Evolutionary conservation across 23 red algal species (phyloP), one percentile per base, ranked within the genome.

Genomic region (Pyropia yezoensis): DNA sequence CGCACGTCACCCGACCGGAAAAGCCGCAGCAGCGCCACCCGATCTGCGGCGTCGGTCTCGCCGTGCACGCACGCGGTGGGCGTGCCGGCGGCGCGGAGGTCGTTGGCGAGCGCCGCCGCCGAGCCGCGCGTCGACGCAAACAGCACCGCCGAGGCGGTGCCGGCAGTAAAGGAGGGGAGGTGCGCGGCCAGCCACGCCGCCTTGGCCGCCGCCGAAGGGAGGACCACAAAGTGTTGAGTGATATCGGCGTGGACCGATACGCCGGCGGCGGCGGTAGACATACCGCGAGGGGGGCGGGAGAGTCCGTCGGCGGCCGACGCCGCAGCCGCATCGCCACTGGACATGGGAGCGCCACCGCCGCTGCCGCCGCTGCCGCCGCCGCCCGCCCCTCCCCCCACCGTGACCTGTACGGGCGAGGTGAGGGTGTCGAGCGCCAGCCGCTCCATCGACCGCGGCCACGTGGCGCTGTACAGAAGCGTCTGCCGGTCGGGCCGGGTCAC

Each of bases 401-500:
- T 52, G 20, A 52, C 22, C 25, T 57, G 50, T 16, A 63, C 73
- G 3, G 55, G 28, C 9, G 51, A 22, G 1, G 51, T 34, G 29
- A 94, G 63, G 28, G 61, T 50, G 49, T 56, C 54, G 49, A 39
- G 55, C 23, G 71, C 78, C 22, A 94, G 45, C 18, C 74, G 56
- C 50, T 76, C 45, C 28, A 94, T 73, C 12, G 63, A 22, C 21
- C 66, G 73, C 2, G 75, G 79, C 21, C 82, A 73, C 20, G 89
- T 94, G 3, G 89, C 89, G 11, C 70, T 77, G 50, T 83, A 84
- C 66, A 94, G 51, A 51, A 80, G 54, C 18, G 63, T 65, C 66
- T 94, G 89, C 28, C 78, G 70, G 63, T 94, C 89, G 8, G 89
- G 89, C 33, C 89, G 74, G 15, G 83, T 52, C 63, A 83, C 76